Percentiles rank a stretch among this genome's conserved stretches.
phyloP scores from a whole-genome alignment of 2,329 filamentous ascomycete species.

The Aphanocladium album region DNA sequence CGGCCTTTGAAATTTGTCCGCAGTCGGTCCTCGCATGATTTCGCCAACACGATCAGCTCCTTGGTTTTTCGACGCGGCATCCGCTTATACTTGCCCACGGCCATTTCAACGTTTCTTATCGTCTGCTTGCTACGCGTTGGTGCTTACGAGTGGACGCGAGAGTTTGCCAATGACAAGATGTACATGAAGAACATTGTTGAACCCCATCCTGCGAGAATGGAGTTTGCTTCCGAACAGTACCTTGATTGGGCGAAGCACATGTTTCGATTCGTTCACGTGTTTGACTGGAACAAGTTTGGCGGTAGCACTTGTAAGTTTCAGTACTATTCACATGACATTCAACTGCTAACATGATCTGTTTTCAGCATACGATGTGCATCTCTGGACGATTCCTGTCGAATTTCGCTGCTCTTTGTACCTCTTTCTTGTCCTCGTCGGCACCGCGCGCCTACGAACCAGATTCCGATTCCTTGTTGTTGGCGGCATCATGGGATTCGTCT shows the following conservation, averaged over 20 bases:
- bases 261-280: slow-evolving; percentile 47
- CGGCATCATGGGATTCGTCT: slow-evolving; percentile 38
- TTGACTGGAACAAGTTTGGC: slow-evolving; percentile 44
- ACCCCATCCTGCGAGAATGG: slow-evolving; percentile 37
- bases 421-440: slow-evolving; percentile 48
- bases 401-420: slow-evolving; percentile 54
- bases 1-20: slow-evolving; percentile 30
- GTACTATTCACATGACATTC: slow-evolving; percentile 16
- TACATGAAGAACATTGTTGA: slow-evolving; percentile 47
- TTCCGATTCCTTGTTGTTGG: slow-evolving; percentile 39
- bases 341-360: slow-evolving; percentile 19
- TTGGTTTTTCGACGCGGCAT: slow-evolving; percentile 48
- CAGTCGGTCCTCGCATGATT: slow-evolving; percentile 29
- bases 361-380: slow-evolving; percentile 48
- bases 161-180: slow-evolving; percentile 37
- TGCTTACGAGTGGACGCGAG: slow-evolving; percentile 43
- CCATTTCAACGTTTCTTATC: slow-evolving; percentile 45
- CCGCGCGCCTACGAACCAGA: slow-evolving; percentile 39
- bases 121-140: slow-evolving; percentile 40
- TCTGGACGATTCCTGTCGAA: slow-evolving; percentile 61
- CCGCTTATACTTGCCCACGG: slow-evolving; percentile 47
- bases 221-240: slow-evolving; percentile 35
- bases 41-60: slow-evolving; percentile 43
- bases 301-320: slow-evolving; percentile 37
- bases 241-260: slow-evolving; percentile 43